These are phyloP conservation scores for Nidularia sp. DNA, from an alignment of 768 basidiomycete genomes.

Conservation along the genomic window DNA sequence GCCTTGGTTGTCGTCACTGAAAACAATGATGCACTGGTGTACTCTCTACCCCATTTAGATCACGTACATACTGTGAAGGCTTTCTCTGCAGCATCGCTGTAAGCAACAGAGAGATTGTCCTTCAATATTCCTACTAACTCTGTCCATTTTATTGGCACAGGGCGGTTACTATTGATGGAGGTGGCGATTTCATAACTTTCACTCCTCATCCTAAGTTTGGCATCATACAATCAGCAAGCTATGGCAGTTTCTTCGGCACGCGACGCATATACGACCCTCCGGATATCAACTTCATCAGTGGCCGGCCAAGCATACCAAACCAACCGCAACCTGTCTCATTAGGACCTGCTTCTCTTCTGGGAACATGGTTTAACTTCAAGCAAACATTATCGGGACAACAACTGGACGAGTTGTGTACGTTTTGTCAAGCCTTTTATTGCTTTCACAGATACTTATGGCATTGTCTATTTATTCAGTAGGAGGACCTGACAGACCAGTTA, in stretches of 20 bases:
- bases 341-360: slow-evolving; percentile 51
- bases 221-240: slow-evolving; percentile 31
- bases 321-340: slow-evolving; percentile 61
- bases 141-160: no score
- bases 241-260: slow-evolving; percentile 58
- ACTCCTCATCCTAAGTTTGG: slow-evolving; percentile 25
- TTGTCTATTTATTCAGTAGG: slow-evolving; percentile 43
- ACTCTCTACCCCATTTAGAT: slow-evolving; percentile 64
- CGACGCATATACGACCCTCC: slow-evolving; percentile 47
- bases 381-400: slow-evolving; percentile 53
- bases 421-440: not conserved
- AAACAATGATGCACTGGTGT: slow-evolving; percentile 42
- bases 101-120: slow-evolving; percentile 5
- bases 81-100: slow-evolving; percentile 30
- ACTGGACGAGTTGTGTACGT: slow-evolving; percentile 56
- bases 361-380: slow-evolving; percentile 52
- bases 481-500: slow-evolving; percentile 59
- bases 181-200: slow-evolving; percentile 54
- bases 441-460: slow-evolving; percentile 1
- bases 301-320: slow-evolving; percentile 39
- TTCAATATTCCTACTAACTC: not conserved
- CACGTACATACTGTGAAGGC: slow-evolving; percentile 41
- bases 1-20: slow-evolving; percentile 57
- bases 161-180: slow-evolving; percentile 37
- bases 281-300: slow-evolving; percentile 45